Evolutionary conservation across 495 filamentous ascomycete species (phyloP).

Genomic region (Podospora bellae-mahoneyi): DNA sequence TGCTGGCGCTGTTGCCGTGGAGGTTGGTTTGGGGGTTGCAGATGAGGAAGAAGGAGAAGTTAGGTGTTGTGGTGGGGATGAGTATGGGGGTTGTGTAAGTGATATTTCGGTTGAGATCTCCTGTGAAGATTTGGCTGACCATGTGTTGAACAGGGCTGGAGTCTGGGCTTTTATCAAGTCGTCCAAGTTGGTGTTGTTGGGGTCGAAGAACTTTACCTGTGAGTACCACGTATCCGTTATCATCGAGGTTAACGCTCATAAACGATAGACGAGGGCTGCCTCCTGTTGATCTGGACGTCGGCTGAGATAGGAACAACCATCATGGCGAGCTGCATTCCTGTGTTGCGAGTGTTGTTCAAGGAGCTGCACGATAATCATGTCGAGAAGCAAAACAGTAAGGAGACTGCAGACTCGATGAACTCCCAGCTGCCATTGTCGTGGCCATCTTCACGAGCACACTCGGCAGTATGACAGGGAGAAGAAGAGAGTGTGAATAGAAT

Average conservation of each 20-base stretch:
- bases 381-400: background rate
- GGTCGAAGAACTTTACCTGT: constrained; percentile 26
- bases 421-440: background rate
- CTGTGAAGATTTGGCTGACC: background rate
- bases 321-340: constrained; percentile 36
- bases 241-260: background rate
- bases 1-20: constrained; percentile 32
- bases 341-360: constrained; percentile 32
- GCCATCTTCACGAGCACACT: background rate
- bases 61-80: constrained; percentile 33
- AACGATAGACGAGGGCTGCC: constrained; percentile 23
- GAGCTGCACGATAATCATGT: constrained; percentile 16
- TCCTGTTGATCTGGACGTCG: constrained; percentile 28
- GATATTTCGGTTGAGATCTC: background rate
- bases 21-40: constrained; percentile 24
- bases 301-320: constrained; percentile 33
- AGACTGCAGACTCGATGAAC: background rate
- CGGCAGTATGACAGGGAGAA: background rate
- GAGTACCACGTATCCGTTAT: constrained; percentile 4
- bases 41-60: constrained; percentile 32
- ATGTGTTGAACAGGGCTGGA: constrained; percentile 22
- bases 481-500: background rate
- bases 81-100: constrained; percentile 34
- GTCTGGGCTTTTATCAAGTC: constrained; percentile 29
- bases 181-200: constrained; percentile 15